Evolutionary conservation across 306 rosid genomes (phyloP), one percentile per base, ranked within the genome.

Genomic region (Ochetophila trinervis): DNA sequence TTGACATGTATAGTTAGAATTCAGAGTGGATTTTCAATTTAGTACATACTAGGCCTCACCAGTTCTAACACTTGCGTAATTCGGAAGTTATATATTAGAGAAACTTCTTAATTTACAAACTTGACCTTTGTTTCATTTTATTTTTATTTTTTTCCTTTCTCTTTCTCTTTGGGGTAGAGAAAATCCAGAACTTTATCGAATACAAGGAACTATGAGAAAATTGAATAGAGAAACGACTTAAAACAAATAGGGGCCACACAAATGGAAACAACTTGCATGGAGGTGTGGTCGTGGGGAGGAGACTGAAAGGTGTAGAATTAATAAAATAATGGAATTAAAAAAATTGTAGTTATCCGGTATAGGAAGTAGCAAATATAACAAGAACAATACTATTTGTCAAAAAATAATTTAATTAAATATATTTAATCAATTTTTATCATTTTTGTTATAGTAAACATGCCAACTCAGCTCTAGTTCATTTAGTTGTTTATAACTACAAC

Each of bases 281-380:
- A 72, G 81, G 85, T 64, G 89, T 59, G 93, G 96, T 9, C 96
- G 97, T 57, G 97, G 99, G 8, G 99, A 93, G n/a, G 84, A 84
- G 99, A 69, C 76, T 93, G 67, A 90, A 78, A n/a, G n/a, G n/a
- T n/a, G n/a, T n/a, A n/a, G n/a, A n/a, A n/a, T n/a, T n/a, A n/a
- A n/a, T n/a, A n/a, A n/a, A n/a, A n/a, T n/a, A n/a, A n/a, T n/a
- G n/a, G n/a, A n/a, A n/a, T n/a, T n/a, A n/a, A n/a, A n/a, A n/a
- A n/a, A n/a, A n/a, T n/a, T n/a, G n/a, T n/a, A n/a, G n/a, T n/a
- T n/a, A n/a, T n/a, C n/a, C n/a, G n/a, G n/a, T n/a, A n/a, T n/a
- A n/a, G n/a, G n/a, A n/a, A n/a, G n/a, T n/a, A n/a, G n/a, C n/a
- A n/a, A n/a, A n/a, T n/a, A n/a, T n/a, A n/a, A n/a, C n/a, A n/a